Evolutionary conservation across 192 early-diverging fungal species (phyloP), one percentile per base, ranked within the genome.

Genomic region (Podila horticola): DNA sequence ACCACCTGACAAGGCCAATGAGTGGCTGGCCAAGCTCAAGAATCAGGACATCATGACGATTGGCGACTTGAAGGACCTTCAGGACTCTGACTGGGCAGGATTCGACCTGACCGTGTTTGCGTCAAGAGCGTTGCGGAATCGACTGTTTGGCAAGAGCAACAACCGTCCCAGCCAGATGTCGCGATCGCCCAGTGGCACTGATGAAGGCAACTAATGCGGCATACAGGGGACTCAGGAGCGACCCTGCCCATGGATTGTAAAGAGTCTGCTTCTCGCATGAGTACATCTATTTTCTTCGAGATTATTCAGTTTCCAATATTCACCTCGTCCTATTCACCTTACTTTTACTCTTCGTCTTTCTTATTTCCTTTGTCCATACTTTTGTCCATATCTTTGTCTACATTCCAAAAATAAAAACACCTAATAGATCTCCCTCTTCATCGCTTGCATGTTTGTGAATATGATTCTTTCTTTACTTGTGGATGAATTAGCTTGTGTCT

Each of bases 11-110:
- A 94, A 94, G 68, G 90, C 90, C 11, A 85, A 87, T 19, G 90
- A 94, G 66, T 94, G 93, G 93, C 70, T 90, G 4, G 67, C 73
- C 6, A 91, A 89, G 68, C 82, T 94, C 15, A 88, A 92, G 57
- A 82, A 75, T 29, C 93, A 94, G 79, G 93, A 94, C 77, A 88
- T 94, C 58, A 90, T 93, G 92, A 93, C 92, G 1, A 90, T 94
- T 62, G 93, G 92, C 2, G 93, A 94, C 74, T 69, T 94, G 69
- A 86, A 90, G 58, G 90, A 90, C 61, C 67, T 94, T 29, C 88
- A 90, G 59, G 92, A 94, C 30, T 90, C 91, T 67, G 93, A 94
- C 66, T 94, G 93, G 93, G 76, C 84, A 7, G 91, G 88, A 0
- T 86, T 90, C 69, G 86, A 86, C 28, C 71, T 90, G 11, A 90